phyloP scores from a whole-genome alignment of 2,329 filamentous ascomycete genomes.

The Stemphylium beticola region DNA sequence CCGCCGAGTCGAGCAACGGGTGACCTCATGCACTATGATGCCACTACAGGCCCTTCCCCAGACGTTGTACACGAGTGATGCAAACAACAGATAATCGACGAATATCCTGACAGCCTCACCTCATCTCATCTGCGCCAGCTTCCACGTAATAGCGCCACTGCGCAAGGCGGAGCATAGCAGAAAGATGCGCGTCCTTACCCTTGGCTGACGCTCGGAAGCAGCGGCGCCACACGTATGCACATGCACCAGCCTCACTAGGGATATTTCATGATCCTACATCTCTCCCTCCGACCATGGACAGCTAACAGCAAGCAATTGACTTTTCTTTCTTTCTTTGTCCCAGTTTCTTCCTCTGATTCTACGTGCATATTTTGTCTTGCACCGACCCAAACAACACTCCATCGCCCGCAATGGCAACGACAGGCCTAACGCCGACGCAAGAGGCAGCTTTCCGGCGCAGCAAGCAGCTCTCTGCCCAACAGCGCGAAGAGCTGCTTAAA shows the following conservation, averaged over 20 bases:
- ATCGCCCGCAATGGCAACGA: constrained; percentile 40
- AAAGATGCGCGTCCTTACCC: constrained; percentile 23
- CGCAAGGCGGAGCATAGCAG: constrained; percentile 38
- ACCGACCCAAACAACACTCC: neutral
- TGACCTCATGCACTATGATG: constrained; percentile 25
- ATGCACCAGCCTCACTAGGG: constrained; percentile 38
- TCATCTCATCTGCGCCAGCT: constrained; percentile 28
- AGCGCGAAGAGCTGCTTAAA: constrained; percentile 60
- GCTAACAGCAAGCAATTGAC: constrained; percentile 12
- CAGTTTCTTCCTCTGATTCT: neutral
- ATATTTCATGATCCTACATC: constrained; percentile 28
- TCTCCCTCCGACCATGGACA: constrained; percentile 19
- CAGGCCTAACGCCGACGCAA: constrained; percentile 40
- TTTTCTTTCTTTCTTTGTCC: neutral
- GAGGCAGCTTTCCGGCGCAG: constrained; percentile 42
- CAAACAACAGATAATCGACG: neutral
- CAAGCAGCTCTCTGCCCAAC: constrained; percentile 50
- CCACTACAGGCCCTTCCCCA: neutral
- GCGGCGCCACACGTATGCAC: constrained; percentile 35
- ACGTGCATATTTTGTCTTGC: constrained; percentile 10
- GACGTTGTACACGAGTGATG: neutral
- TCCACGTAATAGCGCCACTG: constrained; percentile 40
- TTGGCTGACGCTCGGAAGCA: constrained; percentile 32
- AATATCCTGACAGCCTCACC: constrained; percentile 7
- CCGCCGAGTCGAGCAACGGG: constrained; percentile 15